Base-by-base conservation (phyloP, 163 green algal genomes). In the Volvox carteri region DNA sequence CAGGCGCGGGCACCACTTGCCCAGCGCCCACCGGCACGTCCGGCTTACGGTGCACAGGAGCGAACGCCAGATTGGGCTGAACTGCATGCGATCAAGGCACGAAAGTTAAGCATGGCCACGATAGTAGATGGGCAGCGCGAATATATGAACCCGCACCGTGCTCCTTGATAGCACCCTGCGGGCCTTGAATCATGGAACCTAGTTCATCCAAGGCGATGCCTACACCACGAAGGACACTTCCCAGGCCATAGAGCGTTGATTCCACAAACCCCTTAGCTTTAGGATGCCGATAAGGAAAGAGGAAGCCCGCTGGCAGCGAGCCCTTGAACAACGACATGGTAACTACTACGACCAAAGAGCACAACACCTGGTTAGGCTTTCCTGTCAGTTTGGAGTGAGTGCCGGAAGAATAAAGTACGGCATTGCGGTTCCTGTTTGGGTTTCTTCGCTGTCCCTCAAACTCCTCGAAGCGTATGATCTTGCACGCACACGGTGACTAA, bases 171-270 rank as follows among this genome's bases (percentile, higher is more conserved):
- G 84, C 86, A 23, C 76, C 92, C 52, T 85, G 90, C 76, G 90
- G 85, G 0, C 94, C 94, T 75, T 96, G 94, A 6, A 94, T 35
- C 42, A 87, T 90, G 0, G 84, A 48, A 0, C 94, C 94, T 33
- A 96, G 41, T 30, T 76, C 65, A 76, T 96, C 94, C 48, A 96
- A 52, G 2, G 92, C 92, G 42, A 35, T 30, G 21, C 94, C 94
- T 14, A 92, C 50, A 19, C 50, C 84, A 35, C 94, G 90, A 16
- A 95, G 70, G 1, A 95, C 0, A 28, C 33, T 60, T 19, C 93
- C 93, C 9, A 96, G 65, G 7, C 90, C 90, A 78, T 86, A 74
- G 6, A 93, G 56, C 7, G 78, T 80, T 23, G 85, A 88, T 74
- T 93, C 91, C 11, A 93, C 75, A 0, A 87, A 11, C 2, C 91